Conservation (phyloP, 257 asterid species). For the Capsicum pubescens region DNA sequence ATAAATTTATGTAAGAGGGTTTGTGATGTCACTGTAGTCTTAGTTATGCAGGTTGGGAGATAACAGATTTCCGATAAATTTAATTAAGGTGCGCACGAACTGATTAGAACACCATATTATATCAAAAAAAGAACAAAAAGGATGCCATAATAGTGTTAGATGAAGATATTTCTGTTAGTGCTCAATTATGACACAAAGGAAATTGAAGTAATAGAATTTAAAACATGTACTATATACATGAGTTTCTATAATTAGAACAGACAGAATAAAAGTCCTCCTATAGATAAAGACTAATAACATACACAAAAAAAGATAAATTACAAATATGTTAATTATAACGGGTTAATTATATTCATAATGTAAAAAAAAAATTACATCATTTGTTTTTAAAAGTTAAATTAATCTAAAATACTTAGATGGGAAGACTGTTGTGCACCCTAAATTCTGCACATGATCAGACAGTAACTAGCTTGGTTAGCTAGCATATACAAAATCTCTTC, state of each 20-base stretch:
- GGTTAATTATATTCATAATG: too few species aligned
- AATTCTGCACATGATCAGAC: not conserved
- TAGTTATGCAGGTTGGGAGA: not conserved
- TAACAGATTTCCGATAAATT: not conserved
- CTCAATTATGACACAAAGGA: not conserved
- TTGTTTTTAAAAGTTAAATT: not conserved
- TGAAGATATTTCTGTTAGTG: slow-evolving; percentile 8
- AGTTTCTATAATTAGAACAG: not conserved
- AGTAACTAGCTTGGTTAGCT: slow-evolving; percentile 24
- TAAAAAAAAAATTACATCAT: too few species aligned
- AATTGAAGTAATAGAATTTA: not conserved
- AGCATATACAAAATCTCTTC: not conserved
- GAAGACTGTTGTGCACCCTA: not conserved
- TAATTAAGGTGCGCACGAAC: not conserved
- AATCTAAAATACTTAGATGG: not conserved
- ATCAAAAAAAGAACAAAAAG: not conserved
- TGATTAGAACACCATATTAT: not conserved
- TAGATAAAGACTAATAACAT: not conserved
- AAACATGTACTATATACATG: not conserved
- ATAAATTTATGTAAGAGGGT: not conserved
- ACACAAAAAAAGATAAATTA: not conserved
- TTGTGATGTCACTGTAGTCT: not conserved
- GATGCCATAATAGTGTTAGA: not conserved
- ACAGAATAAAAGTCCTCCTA: not conserved
- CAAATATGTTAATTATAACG: not conserved